These are phyloP conservation scores for Xylariaceae sp. DNA, from an alignment of 2,329 filamentous ascomycete species.

Conservation along the genomic window DNA sequence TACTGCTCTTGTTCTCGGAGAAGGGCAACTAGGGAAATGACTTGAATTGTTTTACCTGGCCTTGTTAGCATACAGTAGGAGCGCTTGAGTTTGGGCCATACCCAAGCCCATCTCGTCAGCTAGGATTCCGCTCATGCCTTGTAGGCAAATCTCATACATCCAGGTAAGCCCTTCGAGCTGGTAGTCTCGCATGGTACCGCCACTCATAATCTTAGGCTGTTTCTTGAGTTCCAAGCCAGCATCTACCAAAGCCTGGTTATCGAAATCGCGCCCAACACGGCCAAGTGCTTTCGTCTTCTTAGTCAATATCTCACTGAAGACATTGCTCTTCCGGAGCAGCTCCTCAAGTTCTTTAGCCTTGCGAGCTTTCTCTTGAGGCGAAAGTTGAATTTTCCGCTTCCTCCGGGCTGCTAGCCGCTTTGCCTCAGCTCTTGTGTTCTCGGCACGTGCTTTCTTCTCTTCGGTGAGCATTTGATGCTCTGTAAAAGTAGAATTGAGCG, in stretches of 20 bases:
- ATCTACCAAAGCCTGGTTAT: conserved; percentile 65
- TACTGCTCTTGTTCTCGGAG: conserved; percentile 86
- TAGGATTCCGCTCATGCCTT: conserved; percentile 88
- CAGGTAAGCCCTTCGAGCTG: conserved; percentile 94
- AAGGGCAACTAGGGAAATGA: conserved; percentile 85
- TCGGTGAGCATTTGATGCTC: conserved; percentile 47
- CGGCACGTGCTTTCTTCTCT: conserved; percentile 52
- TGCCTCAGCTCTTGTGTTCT: conserved; percentile 56
- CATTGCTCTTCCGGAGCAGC: conserved; percentile 62
- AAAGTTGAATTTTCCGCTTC: conserved; percentile 53
- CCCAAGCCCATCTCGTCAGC: conserved; percentile 93
- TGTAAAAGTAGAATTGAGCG: conserved; percentile 32
- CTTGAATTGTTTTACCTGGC: conserved; percentile 86
- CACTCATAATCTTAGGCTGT: conserved; percentile 83
- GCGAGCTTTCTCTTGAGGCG: conserved; percentile 59
- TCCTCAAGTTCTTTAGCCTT: conserved; percentile 66
- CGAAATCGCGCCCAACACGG: conserved; percentile 64
- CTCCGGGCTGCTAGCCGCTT: conserved; percentile 47
- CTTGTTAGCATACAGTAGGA: conserved; percentile 6
- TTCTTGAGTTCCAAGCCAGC: conserved; percentile 78
- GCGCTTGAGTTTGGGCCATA: conserved; percentile 30
- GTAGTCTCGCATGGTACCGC: conserved; percentile 91
- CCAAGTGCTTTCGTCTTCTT: conserved; percentile 68
- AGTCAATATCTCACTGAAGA: conserved; percentile 67
- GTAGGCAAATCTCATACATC: conserved; percentile 82